Percentiles rank a stretch among this genome's conserved stretches.
phyloP scores from a whole-genome alignment of 139 green algal species.

The Zygnema circumcarinatum region DNA sequence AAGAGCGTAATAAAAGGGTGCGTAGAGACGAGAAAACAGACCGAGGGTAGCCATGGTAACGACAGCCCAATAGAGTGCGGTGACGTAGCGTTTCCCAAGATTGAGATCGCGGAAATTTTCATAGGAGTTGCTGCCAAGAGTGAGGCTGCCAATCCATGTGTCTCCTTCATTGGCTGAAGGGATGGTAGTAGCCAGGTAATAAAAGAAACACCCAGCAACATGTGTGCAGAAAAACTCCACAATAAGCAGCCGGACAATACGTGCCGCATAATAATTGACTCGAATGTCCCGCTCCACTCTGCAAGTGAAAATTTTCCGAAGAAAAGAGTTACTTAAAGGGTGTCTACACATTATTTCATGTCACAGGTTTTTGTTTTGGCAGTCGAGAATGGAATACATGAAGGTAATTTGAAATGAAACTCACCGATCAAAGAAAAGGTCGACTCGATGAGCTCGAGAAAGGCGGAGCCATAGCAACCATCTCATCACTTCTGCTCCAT shows the following conservation, averaged over 20 bases:
- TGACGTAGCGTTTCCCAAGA: conserved; percentile 10
- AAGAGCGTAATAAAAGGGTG: not conserved
- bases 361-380: not conserved
- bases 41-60: conserved; percentile 35
- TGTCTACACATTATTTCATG: not conserved
- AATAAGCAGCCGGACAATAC: conserved; percentile 30
- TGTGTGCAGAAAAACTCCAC: conserved; percentile 40
- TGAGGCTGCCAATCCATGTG: conserved; percentile 51
- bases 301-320: not conserved
- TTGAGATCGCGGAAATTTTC: conserved; percentile 29
- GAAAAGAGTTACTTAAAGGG: not conserved
- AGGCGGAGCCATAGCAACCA: conserved; percentile 38
- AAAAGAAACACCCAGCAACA: conserved; percentile 43
- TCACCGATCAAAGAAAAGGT: conserved; percentile 23
- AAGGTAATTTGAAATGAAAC: not conserved
- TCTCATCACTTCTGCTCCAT: conserved; percentile 6
- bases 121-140: conserved; percentile 34
- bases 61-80: conserved; percentile 30
- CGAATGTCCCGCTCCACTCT: conserved; percentile 41
- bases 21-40: conserved; percentile 21
- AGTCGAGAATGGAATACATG: not conserved
- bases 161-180: not conserved
- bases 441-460: not conserved
- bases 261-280: conserved; percentile 26
- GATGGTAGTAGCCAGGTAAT: conserved; percentile 33